Base-by-base conservation (phyloP, 208 protist genomes). In the Acanthamoeba polyphaga region DNA sequence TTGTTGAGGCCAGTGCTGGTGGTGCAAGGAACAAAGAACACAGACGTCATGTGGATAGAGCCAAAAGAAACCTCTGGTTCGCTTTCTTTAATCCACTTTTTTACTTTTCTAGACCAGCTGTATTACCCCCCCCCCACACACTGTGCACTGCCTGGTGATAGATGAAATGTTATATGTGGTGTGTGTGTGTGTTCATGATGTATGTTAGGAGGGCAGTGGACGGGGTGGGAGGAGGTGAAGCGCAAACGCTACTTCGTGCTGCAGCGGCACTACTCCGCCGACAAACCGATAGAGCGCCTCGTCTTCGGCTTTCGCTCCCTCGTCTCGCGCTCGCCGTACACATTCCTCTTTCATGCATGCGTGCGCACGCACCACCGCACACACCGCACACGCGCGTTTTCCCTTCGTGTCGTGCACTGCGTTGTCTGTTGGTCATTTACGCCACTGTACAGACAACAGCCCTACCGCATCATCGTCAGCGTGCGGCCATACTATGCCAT, bases 181-280 rank as follows among this genome's bases (percentile, higher is more conserved):
- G 64, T 72, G 27, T 7, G 17, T 72, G 64, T 4, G 5, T 15
- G 17, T 15, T 5, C 64, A 4, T 55, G 12, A 55, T 55, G 51
- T 17, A 72, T 34, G n/a, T 12, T 29, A 80, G 70, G 70, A 3
- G 70, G 70, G 29, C 70, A 80, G 32, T 80, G 70, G 70, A 80
- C 70, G 15, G 70, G 70, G 70, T 80, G 70, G 70, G 70, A 80
- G n/a, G 70, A 80, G 70, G 70, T 80, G 27, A 80, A 80, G 32
- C 70, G 70, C 17, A 49, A 80, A n/a, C 29, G 70, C 29, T 80
- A 80, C 19, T 80, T 80, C 32, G 70, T 80, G 70, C 70, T 80
- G 70, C 70, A 80, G 70, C 70, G 70, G 15, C 70, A 80, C 70
- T 46, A 43, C 29, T 46, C 70, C 34, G 70, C 70, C 70, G 70